These are phyloP conservation scores for Toxicodendron radicans DNA, from an alignment of 345 rosid genomes.

Conservation along the genomic window DNA sequence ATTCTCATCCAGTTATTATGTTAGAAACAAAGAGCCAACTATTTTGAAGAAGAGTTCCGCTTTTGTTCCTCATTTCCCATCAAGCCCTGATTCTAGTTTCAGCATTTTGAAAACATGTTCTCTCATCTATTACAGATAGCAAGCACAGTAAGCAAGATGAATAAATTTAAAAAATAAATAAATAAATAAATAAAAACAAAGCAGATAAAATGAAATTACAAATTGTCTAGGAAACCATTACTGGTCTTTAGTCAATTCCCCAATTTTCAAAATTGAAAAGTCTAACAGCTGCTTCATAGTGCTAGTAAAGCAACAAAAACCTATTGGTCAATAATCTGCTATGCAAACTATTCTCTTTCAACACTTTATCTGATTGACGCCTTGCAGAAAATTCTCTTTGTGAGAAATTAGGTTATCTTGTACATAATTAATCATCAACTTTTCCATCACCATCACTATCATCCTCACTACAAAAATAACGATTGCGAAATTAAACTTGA, in stretches of 20 bases:
- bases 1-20: not conserved
- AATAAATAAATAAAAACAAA: too few relatives aligned
- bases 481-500: slow-evolving; percentile 14
- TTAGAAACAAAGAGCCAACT: not conserved
- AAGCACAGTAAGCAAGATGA: too few relatives aligned
- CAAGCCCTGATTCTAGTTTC: not conserved
- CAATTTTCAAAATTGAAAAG: too few relatives aligned
- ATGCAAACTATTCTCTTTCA: not conserved
- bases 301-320: not conserved
- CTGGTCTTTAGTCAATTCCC: not conserved
- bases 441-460: not conserved
- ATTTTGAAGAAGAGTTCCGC: not conserved
- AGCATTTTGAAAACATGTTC: not conserved
- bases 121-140: too few relatives aligned
- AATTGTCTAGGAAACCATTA: not conserved
- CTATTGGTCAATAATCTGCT: not conserved
- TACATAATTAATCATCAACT: not conserved
- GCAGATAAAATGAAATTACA: not conserved
- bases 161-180: too few relatives aligned
- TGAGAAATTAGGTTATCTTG: not conserved
- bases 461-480: not conserved
- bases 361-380: not conserved
- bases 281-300: not conserved
- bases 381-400: not conserved
- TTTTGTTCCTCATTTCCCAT: not conserved